These are phyloP conservation scores for Peronospora farinosa DNA, from an alignment of 352 stramenopile genomes.

Conservation along the genomic window DNA sequence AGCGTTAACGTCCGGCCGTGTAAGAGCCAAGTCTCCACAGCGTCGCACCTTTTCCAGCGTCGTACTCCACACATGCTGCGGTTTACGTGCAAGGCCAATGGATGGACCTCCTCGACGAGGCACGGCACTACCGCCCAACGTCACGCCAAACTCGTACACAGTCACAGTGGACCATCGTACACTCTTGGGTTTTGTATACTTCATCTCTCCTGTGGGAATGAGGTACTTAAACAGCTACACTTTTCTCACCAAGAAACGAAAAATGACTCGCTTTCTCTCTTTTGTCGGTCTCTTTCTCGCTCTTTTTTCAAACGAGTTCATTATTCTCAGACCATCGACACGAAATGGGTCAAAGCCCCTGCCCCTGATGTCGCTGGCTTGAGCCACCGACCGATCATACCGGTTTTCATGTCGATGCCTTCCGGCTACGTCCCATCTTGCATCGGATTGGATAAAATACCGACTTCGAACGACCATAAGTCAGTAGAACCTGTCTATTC, in stretches of 20 bases:
- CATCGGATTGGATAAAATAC: slow-evolving; percentile 1
- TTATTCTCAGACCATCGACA: slow-evolving; percentile 19
- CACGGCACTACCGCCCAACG: slow-evolving; percentile 44
- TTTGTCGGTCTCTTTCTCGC: slow-evolving; percentile 11
- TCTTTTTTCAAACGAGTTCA: slow-evolving; percentile 16
- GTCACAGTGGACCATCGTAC: slow-evolving; percentile 56
- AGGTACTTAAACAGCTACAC: too few species aligned
- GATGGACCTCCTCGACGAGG: slow-evolving; percentile 43
- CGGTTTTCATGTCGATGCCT: slow-evolving; percentile 1
- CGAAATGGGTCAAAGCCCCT: slow-evolving; percentile 15
- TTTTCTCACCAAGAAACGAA: background rate
- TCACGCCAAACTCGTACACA: slow-evolving; percentile 61
- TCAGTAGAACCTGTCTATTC: background rate
- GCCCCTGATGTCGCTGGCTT: background rate
- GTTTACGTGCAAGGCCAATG: slow-evolving; percentile 40
- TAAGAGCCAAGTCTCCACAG: slow-evolving; percentile 23
- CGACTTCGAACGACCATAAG: background rate
- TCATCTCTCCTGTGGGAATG: background rate
- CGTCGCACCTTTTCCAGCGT: slow-evolving; percentile 34
- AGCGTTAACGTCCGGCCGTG: slow-evolving; percentile 1
- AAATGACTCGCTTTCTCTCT: slow-evolving; percentile 11
- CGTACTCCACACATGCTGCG: slow-evolving; percentile 40
- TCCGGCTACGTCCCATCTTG: background rate
- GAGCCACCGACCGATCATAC: too few species aligned
- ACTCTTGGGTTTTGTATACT: slow-evolving; percentile 23